Evolutionary conservation across 345 rosid species (phyloP).

Genomic region (Acer negundo): DNA sequence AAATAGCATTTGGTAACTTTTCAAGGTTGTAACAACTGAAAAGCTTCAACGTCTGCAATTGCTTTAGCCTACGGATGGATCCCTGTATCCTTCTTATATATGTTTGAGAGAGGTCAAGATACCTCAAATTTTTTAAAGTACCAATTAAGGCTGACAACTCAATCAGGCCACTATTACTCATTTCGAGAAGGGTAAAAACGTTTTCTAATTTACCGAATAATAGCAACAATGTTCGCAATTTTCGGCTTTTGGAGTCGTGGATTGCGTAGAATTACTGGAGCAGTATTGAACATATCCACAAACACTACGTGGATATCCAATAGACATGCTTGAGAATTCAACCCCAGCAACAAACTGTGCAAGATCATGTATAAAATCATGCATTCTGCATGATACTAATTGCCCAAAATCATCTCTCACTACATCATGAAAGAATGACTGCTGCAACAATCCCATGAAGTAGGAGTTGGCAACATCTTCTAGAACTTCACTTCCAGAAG

Average conservation of each 20-base stretch:
- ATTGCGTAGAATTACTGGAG: conserved; percentile 1
- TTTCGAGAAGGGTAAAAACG: neutral
- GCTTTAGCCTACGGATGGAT: conserved; percentile 19
- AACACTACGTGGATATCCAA: neutral
- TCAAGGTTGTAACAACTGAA: conserved; percentile 24
- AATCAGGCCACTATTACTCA: conserved; percentile 13
- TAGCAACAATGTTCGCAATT: conserved; percentile 19
- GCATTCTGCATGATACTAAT: neutral
- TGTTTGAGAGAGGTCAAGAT: conserved; percentile 18
- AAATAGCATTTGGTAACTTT: conserved; percentile 18
- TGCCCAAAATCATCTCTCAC: conserved; percentile 8
- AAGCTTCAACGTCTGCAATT: conserved; percentile 14
- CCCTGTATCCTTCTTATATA: conserved; percentile 14
- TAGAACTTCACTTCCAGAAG: neutral
- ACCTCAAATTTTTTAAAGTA: conserved; percentile 21
- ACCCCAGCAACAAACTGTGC: neutral
- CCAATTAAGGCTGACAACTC: conserved; percentile 20
- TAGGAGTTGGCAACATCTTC: conserved; percentile 26
- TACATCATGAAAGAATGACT: conserved; percentile 17
- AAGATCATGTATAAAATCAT: conserved; percentile 12
- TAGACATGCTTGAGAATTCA: conserved; percentile 1
- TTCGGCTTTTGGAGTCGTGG: neutral
- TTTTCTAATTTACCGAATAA: conserved; percentile 1
- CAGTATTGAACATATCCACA: neutral
- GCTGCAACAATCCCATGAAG: conserved; percentile 18